Percentiles rank a stretch among this genome's conserved stretches.
phyloP scores from a whole-genome alignment of 805 yeast species.

The Hermanozyma aechmeae region DNA sequence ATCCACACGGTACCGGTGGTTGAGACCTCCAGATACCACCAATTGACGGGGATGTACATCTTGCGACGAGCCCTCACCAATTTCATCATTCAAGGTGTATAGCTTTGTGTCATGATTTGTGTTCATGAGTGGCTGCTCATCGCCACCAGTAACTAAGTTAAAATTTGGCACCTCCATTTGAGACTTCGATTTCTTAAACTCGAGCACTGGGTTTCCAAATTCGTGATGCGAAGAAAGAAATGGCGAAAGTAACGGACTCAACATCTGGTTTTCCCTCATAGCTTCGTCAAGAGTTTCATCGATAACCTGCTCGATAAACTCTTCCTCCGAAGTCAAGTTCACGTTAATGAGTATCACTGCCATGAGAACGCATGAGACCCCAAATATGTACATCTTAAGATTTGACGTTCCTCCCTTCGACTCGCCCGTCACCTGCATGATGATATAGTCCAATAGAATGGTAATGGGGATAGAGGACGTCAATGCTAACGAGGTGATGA shows the following conservation, averaged over 20 bases:
- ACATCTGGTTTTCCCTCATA: constrained; percentile 32
- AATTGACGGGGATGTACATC: no score
- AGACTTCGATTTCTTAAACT: constrained; percentile 1
- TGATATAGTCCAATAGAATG: constrained; percentile 38
- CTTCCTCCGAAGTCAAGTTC: constrained; percentile 33
- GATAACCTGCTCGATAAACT: constrained; percentile 35
- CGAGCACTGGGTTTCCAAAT: constrained; percentile 3
- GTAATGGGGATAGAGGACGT: constrained; percentile 46
- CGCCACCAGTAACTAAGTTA: constrained; percentile 2
- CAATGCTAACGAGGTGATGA: constrained; percentile 41
- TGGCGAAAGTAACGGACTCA: constrained; percentile 41
- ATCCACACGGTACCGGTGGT: constrained; percentile 7
- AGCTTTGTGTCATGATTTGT: constrained; percentile 5
- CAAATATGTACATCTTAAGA: constrained; percentile 30
- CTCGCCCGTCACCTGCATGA: constrained; percentile 15
- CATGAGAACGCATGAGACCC: constrained; percentile 36
- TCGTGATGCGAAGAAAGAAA: constrained; percentile 13
- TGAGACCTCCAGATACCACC: constrained; percentile 10
- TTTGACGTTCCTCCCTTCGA: constrained; percentile 9
- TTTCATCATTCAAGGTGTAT: constrained; percentile 3
- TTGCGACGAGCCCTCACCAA: background rate
- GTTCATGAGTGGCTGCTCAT: constrained; percentile 3
- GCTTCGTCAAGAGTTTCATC: constrained; percentile 42
- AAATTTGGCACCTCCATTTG: background rate
- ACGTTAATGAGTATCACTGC: constrained; percentile 40